Evolutionary conservation across 257 asterid species (phyloP), one percentile per base, ranked within the genome.

Genomic region (Solanum medicagineum): DNA sequence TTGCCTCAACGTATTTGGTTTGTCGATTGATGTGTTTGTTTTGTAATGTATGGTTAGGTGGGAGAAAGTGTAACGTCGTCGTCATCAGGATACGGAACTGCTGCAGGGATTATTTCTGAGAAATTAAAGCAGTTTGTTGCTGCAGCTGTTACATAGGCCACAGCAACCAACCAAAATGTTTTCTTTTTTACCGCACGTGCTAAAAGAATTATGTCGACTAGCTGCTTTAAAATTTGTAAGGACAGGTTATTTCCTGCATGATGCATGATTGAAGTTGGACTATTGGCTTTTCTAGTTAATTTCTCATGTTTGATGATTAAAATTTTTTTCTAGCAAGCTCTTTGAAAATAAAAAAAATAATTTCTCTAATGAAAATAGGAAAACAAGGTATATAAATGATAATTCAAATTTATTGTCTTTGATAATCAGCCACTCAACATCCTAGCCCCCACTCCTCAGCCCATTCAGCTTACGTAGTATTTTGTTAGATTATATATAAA

Each of bases 331-430:
- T 44, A 44, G 7, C 7, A 44, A 3, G 8, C 9, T 16, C 3
- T 3, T 5, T 54, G 16, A 54, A 15, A 55, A 57, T 57, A 6
- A 8, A 1, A 10, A 57, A 8, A 19, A 57, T 19, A 19, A 4
- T 24, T 55, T 55, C 5, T 55, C 9, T 55, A 55, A 55, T 55
- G 59, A 57, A 57, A 57, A 5, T 36, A 36, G 6, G 42, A 1
- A 0, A 3, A 36, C 0, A 36, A 36, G 6, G 0, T 4, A 0
- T 5, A 53, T 17, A 0, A 53, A 2, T 53, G 13, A 53, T 5
- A 14, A 13, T 19, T 10, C 63, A 57, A 57, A 5, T 57, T 57
- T 5, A 19, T 57, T 57, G 12, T 57, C 26, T 57, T 1, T 4
- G 26, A 20, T 19, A 26, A 6, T 20, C 13, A 57, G 26, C 65